Base-by-base conservation (phyloP, 768 basidiomycete species). In the Candolleomyces eurysporus region DNA sequence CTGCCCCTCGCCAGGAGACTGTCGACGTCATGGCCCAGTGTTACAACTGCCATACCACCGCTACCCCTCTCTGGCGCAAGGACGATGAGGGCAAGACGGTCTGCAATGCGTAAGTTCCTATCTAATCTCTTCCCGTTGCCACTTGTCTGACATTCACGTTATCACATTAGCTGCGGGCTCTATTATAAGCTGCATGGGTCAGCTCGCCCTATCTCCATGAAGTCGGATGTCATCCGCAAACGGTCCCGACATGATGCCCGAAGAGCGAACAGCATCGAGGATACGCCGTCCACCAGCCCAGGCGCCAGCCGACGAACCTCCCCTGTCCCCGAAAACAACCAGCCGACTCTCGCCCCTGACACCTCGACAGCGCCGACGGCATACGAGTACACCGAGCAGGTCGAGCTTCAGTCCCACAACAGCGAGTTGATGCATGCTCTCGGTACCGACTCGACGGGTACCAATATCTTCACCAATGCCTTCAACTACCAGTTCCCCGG, bases 51-150 rank as follows among this genome's bases (percentile, higher is more conserved):
- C 89, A 92, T 68, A 94, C 92, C 22, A 93, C 90, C 3, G 90
- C 91, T 14, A 93, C 92, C 5, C 92, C 92, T 13, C 83, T 94
- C 45, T 94, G 92, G 92, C 83, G 92, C 64, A 94, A 94, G 74
- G 92, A 94, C 66, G 91, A 93, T 66, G 92, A 93, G 74, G 92
- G 92, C 58, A 91, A 91, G 78, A 94, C 92, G 0, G 90, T 94
- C 45, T 94, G 92, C 78, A 94, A 94, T 67, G 92, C 92, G 89
- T 93, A 72, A 73, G 89, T 84, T 30, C 58, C 40, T 52, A 49
- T 39, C 39, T 62, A 22, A 17, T 61, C 31, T 56, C 54, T 43
- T 36, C 36, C 56, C 46, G 52, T 45, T 53, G 42, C 22, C 22
- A 39, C 50, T 63, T 51, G 49, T 51, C 17, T 43, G n/a, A 36